Evolutionary conservation across 2,329 filamentous ascomycete genomes (phyloP).

Genomic region (Lachnellula subtilissima): DNA sequence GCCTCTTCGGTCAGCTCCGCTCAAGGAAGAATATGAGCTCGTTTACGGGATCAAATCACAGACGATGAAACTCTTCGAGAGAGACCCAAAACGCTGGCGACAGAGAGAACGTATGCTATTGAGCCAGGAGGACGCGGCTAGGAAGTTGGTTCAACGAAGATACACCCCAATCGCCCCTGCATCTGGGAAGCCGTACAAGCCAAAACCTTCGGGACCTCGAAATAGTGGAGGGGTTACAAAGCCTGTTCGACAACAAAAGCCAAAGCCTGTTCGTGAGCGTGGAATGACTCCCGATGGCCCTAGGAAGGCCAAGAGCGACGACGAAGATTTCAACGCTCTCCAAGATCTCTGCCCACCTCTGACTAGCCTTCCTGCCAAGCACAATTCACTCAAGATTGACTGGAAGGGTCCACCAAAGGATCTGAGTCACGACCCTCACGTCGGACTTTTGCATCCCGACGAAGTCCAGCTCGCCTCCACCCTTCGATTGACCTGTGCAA

Average conservation of each 20-base stretch:
- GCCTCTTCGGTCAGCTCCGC: constrained; percentile 41
- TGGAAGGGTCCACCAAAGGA: constrained; percentile 82
- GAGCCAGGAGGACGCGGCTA: constrained; percentile 22
- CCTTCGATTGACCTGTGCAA: constrained; percentile 77
- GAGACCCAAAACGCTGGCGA: constrained; percentile 25
- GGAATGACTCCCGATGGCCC: constrained; percentile 30
- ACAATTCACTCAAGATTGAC: constrained; percentile 73
- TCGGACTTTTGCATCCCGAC: constrained; percentile 67
- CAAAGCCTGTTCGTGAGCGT: constrained; percentile 10
- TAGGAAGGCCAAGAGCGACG: constrained; percentile 64
- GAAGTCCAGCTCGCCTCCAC: constrained; percentile 73
- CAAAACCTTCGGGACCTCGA: background rate
- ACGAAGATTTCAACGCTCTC: constrained; percentile 72
- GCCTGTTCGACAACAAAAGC: constrained; percentile 2
- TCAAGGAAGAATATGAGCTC: constrained; percentile 49
- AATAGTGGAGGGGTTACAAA: constrained; percentile 1
- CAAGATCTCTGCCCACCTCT: constrained; percentile 69
- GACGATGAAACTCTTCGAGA: constrained; percentile 36
- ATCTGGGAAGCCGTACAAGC: constrained; percentile 9
- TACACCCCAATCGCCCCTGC: constrained; percentile 29
- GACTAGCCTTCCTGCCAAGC: constrained; percentile 58
- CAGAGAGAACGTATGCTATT: constrained; percentile 26
- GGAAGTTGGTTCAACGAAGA: constrained; percentile 11
- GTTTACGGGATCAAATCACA: constrained; percentile 49
- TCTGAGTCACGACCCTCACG: constrained; percentile 66